Conservation (phyloP, 2,329 filamentous ascomycete genomes). For the Penicillium sp. region DNA sequence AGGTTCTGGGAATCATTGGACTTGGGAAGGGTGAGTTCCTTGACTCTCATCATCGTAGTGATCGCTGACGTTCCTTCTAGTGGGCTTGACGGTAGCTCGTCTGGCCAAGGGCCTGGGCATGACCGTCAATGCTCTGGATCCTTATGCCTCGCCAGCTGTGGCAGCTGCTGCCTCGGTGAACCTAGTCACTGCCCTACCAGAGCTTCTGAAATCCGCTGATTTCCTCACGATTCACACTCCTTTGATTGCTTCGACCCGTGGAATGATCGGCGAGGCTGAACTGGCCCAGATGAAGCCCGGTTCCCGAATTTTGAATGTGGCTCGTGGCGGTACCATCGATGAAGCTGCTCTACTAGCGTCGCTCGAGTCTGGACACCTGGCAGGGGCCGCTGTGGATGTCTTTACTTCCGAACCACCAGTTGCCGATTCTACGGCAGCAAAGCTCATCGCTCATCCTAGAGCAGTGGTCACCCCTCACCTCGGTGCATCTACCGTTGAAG, state of each 20-base stretch:
- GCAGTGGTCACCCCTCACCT: constrained; percentile 79
- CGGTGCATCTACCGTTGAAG: constrained; percentile 77
- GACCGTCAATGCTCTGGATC: constrained; percentile 73
- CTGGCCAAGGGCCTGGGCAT: constrained; percentile 77
- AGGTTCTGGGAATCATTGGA: constrained; percentile 75
- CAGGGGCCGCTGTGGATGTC: constrained; percentile 77
- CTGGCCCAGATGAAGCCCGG: constrained; percentile 71
- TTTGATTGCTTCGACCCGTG: constrained; percentile 73
- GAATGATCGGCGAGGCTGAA: constrained; percentile 69
- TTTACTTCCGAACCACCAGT: constrained; percentile 73
- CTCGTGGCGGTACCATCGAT: constrained; percentile 77
- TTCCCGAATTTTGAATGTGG: constrained; percentile 75
- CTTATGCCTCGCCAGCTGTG: constrained; percentile 74
- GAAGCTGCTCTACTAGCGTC: constrained; percentile 72
- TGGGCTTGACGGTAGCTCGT: constrained; percentile 77
- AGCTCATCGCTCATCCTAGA: constrained; percentile 67
- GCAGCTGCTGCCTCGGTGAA: constrained; percentile 68
- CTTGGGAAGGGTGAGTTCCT: constrained; percentile 67
- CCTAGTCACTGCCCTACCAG: constrained; percentile 59
- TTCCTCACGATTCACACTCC: constrained; percentile 83
- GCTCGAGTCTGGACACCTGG: constrained; percentile 69
- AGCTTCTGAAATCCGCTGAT: constrained; percentile 67
- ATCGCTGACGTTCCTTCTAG: constrained; percentile 34
- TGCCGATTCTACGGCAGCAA: constrained; percentile 62
- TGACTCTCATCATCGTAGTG: not conserved